phyloP scores from a whole-genome alignment of 805 yeast species.

The Hanseniaspora thailandica region DNA sequence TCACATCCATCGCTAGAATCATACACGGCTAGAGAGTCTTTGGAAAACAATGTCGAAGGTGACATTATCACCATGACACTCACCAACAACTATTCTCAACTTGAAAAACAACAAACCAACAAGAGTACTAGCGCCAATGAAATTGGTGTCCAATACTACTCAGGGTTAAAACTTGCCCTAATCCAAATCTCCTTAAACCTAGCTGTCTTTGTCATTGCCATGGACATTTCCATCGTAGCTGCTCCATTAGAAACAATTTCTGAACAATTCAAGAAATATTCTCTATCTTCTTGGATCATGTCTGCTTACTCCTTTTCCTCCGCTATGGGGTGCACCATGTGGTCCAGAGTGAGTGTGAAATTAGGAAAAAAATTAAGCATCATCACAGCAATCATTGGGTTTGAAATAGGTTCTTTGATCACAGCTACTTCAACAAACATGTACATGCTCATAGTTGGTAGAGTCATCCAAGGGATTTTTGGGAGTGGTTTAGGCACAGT shows the following conservation, averaged over 20 bases:
- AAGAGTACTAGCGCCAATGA: neutral
- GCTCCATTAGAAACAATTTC: conserved; percentile 43
- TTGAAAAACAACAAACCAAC: neutral
- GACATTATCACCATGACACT: neutral
- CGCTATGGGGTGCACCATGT: conserved; percentile 43
- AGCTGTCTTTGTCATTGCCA: conserved; percentile 32
- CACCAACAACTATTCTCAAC: conserved; percentile 3
- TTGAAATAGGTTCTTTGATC: conserved; percentile 52
- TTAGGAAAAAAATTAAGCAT: conserved; percentile 46
- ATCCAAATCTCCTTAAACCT: conserved; percentile 20
- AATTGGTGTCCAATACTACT: neutral
- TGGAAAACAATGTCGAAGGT: neutral
- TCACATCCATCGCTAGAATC: neutral
- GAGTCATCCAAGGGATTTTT: conserved; percentile 61
- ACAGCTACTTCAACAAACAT: conserved; percentile 45
- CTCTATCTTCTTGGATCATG: conserved; percentile 48
- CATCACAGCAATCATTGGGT: conserved; percentile 38
- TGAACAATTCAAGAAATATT: conserved; percentile 37
- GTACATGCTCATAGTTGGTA: conserved; percentile 55
- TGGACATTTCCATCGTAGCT: conserved; percentile 50
- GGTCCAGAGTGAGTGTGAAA: conserved; percentile 46
- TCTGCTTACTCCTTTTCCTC: conserved; percentile 45
- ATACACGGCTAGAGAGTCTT: neutral
- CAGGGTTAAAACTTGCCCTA: conserved; percentile 12
- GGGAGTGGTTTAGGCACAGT: conserved; percentile 56